phyloP scores from a whole-genome alignment of 169 alveolate genomes.

The Plasmodium cynomolgi region DNA sequence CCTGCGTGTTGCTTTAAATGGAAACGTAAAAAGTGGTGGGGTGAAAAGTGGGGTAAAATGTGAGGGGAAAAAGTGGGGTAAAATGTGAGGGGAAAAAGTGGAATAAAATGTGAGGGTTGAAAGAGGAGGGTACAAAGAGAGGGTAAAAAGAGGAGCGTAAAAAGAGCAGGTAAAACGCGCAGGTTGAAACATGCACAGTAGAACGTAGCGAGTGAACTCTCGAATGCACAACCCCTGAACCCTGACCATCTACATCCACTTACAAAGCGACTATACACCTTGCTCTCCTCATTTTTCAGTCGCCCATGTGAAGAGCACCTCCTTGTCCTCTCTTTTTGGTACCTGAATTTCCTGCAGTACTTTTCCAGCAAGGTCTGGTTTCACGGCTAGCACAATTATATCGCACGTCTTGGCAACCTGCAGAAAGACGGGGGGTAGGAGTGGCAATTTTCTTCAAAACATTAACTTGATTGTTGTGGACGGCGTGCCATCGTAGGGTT shows the following conservation, averaged over 20 bases:
- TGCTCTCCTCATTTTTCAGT: not conserved
- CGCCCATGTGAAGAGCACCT: not conserved
- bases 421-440: not conserved
- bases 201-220: not conserved
- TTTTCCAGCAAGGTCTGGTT: slow-evolving; percentile 53
- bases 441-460: not conserved
- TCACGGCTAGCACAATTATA: slow-evolving; percentile 66
- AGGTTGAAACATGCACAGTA: not conserved
- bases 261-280: not conserved
- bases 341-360: slow-evolving; percentile 58
- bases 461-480: not conserved
- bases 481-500: not conserved
- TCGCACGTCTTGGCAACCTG: slow-evolving; percentile 39
- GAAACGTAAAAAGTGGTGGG: not conserved
- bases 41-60: not conserved
- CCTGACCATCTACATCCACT: not conserved
- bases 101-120: not conserved
- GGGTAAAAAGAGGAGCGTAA: no score
- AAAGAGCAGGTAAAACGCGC: no score
- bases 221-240: not conserved
- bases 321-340: not conserved
- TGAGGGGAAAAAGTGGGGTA: not conserved
- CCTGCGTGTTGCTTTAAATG: slow-evolving; percentile 3
- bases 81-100: not conserved
- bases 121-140: no score